Conservation (phyloP, 2,329 filamentous ascomycete species). For the Podosphaera xanthii region DNA sequence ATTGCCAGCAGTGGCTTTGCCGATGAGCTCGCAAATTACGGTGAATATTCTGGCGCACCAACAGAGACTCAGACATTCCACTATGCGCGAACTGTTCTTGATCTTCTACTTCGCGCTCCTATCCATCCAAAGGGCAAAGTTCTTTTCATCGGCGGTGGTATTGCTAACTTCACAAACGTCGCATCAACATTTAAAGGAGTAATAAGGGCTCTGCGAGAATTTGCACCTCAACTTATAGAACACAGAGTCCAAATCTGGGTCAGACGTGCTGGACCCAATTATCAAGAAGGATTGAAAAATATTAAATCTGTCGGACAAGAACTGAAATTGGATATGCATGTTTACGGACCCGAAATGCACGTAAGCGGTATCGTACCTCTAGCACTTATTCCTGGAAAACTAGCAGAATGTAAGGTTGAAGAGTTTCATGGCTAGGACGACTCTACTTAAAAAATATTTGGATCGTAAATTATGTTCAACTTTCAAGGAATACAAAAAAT, state of each 20-base stretch:
- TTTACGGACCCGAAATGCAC: constrained; percentile 60
- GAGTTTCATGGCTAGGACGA: constrained; percentile 25
- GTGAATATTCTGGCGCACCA: constrained; percentile 96
- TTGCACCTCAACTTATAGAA: constrained; percentile 64
- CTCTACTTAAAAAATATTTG: background rate
- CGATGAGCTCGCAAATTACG: constrained; percentile 94
- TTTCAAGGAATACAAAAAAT: too few species aligned
- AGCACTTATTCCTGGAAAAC: constrained; percentile 48
- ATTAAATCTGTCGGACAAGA: constrained; percentile 94
- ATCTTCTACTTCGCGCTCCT: constrained; percentile 89
- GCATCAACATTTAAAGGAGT: constrained; percentile 99
- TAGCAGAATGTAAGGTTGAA: constrained; percentile 35
- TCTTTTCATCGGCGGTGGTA: constrained; percentile 97
- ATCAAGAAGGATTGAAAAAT: constrained; percentile 99
- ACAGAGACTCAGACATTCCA: constrained; percentile 98
- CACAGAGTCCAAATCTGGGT: constrained; percentile 99
- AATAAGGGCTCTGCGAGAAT: constrained; percentile 85
- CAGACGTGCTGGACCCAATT: constrained; percentile 75
- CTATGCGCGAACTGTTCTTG: constrained; percentile 90
- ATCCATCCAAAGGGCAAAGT: constrained; percentile 79
- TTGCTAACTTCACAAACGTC: constrained; percentile 99
- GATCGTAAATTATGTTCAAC: background rate
- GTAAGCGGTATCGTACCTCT: constrained; percentile 91
- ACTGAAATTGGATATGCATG: constrained; percentile 87
- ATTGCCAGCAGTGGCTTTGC: constrained; percentile 93